Evolutionary conservation across 2,329 filamentous ascomycete species (phyloP).

Genomic region (Trichoderma atroviride): DNA sequence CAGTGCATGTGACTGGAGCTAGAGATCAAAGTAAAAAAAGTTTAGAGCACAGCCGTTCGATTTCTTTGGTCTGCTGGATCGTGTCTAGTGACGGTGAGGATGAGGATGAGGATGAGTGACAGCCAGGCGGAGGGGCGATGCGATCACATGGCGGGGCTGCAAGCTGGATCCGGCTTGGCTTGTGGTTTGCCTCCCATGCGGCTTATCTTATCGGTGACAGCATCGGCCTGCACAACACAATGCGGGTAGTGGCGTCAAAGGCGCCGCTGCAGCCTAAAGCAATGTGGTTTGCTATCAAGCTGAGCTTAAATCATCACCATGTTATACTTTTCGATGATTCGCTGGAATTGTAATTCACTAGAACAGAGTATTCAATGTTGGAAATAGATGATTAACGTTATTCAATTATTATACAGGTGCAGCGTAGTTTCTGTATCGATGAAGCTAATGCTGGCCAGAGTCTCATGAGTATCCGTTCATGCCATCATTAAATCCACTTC

Average conservation of each 20-base stretch:
- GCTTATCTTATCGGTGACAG: conserved; percentile 26
- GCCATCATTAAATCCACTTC: not conserved
- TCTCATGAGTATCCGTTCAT: not conserved
- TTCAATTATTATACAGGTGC: not conserved
- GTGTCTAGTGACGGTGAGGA: conserved; percentile 28
- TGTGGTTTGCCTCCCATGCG: conserved; percentile 2
- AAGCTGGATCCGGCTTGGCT: conserved; percentile 17
- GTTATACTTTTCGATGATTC: not conserved
- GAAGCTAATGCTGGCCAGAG: not conserved
- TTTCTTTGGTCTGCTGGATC: not conserved
- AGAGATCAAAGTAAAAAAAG: not conserved
- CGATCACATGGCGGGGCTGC: conserved; percentile 38
- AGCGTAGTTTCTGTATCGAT: not conserved
- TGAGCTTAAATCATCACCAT: not conserved
- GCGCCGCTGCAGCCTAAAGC: not conserved
- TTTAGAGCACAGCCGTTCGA: not conserved
- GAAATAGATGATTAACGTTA: too few relatives aligned
- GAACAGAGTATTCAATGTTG: not conserved
- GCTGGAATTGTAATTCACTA: not conserved
- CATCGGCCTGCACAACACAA: not conserved
- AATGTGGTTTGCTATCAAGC: not conserved
- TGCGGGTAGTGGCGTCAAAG: not conserved
- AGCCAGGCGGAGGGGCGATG: conserved; percentile 29
- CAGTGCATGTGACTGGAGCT: not conserved
- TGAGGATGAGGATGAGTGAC: conserved; percentile 13